Base-by-base conservation (phyloP, 345 rosid species). In the Clarkia xantiana region DNA sequence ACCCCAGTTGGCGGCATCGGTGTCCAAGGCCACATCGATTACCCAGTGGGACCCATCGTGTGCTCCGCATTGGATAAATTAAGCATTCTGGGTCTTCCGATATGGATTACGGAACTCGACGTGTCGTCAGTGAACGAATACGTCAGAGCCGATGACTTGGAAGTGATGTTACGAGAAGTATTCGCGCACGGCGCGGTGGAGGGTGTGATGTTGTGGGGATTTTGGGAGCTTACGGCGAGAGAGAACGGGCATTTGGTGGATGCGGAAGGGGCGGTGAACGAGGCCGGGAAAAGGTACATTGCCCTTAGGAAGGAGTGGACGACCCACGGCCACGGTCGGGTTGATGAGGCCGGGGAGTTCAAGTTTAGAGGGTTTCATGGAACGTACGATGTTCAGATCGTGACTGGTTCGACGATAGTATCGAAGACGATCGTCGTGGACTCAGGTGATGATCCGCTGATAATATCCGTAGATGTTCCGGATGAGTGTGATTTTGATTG, bases 121-220 rank as follows among this genome's bases (percentile, higher is more conserved):
- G 98, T 91, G 42, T 83, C 94, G 3, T 91, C 96, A 4, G 56
- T 25, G 3, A 91, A 91, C 11, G 98, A 86, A 52, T 70, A 65
- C 22, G 55, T 91, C 9, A 76, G 98, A 58, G 98, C 81, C 7
- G 96, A 86, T 17, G 98, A 91, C 65, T 66, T 91, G 18, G 98
- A 86, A 69, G 93, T 81, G 20, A 86, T 86, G 90, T 74, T 91
- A 9, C 74, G 98, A 48, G 98, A 91, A 73, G 89, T 87, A 0
- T 86, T 61, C 47, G 96, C 96, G 3, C 98, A 91, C 59, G 80
- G 94, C 14, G 86, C 94, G 0, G 85, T 91, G 14, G 89, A 86
- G 36, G 98, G 98, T 13, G 62, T 86, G 46, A 69, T 91, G 94
- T 75, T 91, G 49, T 91, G 98, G 98, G 98, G 98, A 38, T 86